A percentile compares a stretch with the other conserved stretches of the same genome.
phyloP scores from a whole-genome alignment of 2,329 filamentous ascomycete genomes.

The Aspergillus pseudoviridinutans region DNA sequence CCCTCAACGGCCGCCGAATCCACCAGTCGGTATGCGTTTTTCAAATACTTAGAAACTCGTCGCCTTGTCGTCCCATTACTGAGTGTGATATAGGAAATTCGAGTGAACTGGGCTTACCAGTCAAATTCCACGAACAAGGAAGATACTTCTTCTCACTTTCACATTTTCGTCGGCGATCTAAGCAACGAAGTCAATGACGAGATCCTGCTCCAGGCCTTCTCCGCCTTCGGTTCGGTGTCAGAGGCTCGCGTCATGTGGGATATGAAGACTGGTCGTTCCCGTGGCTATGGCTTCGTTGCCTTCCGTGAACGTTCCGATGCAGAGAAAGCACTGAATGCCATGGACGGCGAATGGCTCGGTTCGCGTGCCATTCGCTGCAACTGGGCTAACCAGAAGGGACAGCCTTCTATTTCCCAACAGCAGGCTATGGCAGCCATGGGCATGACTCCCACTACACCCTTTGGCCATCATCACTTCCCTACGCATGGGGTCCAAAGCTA shows the following conservation, averaged over 20 bases:
- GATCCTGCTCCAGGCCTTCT: slow-evolving; percentile 87
- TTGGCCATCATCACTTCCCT: slow-evolving; percentile 95
- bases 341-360: slow-evolving; percentile 99
- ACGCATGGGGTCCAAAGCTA: slow-evolving; percentile 96
- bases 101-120: slow-evolving; percentile 99
- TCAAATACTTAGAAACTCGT: not conserved
- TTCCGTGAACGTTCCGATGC: slow-evolving; percentile 92
- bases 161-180: slow-evolving; percentile 96
- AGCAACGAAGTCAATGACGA: slow-evolving; percentile 99
- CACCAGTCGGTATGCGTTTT: slow-evolving; percentile 78
- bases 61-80: slow-evolving; percentile 7
- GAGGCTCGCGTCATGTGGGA: slow-evolving; percentile 99
- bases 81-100: slow-evolving; percentile 69
- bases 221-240: slow-evolving; percentile 89
- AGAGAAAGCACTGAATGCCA: slow-evolving; percentile 91
- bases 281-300: slow-evolving; percentile 96
- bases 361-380: slow-evolving; percentile 98
- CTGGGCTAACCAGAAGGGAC: slow-evolving; percentile 99
- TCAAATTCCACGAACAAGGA: slow-evolving; percentile 92
- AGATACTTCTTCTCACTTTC: slow-evolving; percentile 96
- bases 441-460: slow-evolving; percentile 94
- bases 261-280: slow-evolving; percentile 98
- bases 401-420: slow-evolving; percentile 96
- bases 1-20: slow-evolving; percentile 88
- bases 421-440: slow-evolving; percentile 96